Evolutionary conservation across 2,329 filamentous ascomycete species (phyloP), one percentile per base, ranked within the genome.

Genomic region (Exophiala sp.): DNA sequence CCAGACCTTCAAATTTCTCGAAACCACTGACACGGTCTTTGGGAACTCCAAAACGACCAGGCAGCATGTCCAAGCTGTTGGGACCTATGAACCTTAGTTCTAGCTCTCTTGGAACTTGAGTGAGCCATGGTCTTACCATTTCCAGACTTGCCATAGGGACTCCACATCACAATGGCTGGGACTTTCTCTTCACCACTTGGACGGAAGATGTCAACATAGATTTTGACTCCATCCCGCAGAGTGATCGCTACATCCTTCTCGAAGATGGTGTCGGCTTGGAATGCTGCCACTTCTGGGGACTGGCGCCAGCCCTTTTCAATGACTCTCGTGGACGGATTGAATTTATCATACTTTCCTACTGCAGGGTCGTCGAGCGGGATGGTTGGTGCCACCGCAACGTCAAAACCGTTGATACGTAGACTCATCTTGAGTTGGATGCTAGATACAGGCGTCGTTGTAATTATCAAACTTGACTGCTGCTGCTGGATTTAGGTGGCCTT

Each of bases 131-230:
- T 38, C 10, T 16, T 5, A 0, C 65, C 57, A 9, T 51, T 59
- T n/a, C 61, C 62, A 16, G 56, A 50, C 48, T 69, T 69, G 1
- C 67, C 67, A 36, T 67, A 68, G 0, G 66, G 67, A 41, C 65
- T 64, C 62, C 64, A 67, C 2, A 59, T 52, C 14, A 68, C 53
- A 7, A 69, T 59, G 1, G 62, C 65, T 0, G 67, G 67, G 1
- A 65, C 62, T 20, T 53, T 56, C 1, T 47, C 41, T 6, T 16
- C 43, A 29, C 54, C 47, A 0, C 47, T 47, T 0, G 67, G 64
- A 1, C 66, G 61, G 42, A 65, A 67, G 6, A 69, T 54, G 38
- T 69, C 67, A 1, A 58, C 58, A 16, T 65, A 68, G 5, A 69
- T 56, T 33, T 55, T 64, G 36, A 63, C 55, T 2, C 63, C 63